phyloP scores from a whole-genome alignment of 306 rosid genomes.

The Datisca glomerata region DNA sequence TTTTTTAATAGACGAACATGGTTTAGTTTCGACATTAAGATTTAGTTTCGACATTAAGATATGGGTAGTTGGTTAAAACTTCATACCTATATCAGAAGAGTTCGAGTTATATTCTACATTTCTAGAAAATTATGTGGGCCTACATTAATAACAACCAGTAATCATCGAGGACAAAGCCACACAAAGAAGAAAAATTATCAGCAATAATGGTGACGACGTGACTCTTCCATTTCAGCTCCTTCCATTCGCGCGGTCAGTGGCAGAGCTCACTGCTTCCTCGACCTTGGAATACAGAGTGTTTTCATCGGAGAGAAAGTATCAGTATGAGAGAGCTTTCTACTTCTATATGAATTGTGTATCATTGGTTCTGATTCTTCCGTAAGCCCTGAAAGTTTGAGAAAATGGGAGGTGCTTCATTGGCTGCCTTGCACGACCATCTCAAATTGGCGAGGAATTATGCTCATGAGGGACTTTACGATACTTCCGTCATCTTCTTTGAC shows the following conservation, averaged over 20 bases:
- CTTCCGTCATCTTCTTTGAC: constrained; percentile 86
- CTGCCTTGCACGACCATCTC: constrained; percentile 81
- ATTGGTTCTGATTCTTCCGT: not conserved
- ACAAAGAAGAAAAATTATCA: too few species aligned
- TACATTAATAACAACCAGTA: too few species aligned
- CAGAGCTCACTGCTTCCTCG: not conserved
- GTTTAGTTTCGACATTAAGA: too few species aligned
- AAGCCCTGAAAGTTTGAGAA: not conserved
- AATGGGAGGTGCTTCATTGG: constrained; percentile 51
- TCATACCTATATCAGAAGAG: too few species aligned
- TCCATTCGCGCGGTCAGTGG: not conserved
- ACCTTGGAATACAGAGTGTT: not conserved
- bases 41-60: too few species aligned
- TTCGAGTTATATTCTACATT: too few species aligned
- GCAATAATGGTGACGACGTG: too few species aligned
- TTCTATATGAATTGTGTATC: constrained; percentile 1
- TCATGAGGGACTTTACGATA: constrained; percentile 74
- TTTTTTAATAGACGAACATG: too few species aligned
- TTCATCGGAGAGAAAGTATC: not conserved
- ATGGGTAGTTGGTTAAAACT: too few species aligned
- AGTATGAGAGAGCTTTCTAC: not conserved
- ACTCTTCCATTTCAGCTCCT: too few species aligned
- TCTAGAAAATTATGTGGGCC: too few species aligned
- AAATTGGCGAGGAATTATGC: constrained; percentile 86
- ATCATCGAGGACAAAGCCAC: too few species aligned